Evolutionary conservation across 148 eudicot species (phyloP).

Genomic region (Rheum nobile): DNA sequence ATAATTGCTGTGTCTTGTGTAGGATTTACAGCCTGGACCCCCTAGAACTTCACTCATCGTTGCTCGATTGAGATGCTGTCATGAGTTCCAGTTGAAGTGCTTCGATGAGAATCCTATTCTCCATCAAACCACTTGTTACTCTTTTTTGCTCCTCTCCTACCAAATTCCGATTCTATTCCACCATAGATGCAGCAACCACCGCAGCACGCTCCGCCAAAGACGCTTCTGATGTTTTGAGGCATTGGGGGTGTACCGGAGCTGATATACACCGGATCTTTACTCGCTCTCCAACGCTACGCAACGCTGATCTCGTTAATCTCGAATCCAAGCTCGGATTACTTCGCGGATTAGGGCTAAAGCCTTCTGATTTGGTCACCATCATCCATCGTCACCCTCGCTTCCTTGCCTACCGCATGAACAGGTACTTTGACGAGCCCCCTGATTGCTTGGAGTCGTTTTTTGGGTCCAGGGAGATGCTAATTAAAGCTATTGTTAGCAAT

Average conservation of each 20-base stretch:
- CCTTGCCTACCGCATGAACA: no score
- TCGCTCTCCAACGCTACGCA: conserved; percentile 41
- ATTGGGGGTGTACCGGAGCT: conserved; percentile 53
- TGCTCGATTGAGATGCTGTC: no score
- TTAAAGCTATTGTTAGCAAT: no score
- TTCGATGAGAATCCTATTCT: background rate
- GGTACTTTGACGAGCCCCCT: conserved; percentile 33
- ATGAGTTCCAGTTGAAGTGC: background rate
- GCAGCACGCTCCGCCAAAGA: background rate
- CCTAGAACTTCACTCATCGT: no score
- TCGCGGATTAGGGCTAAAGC: conserved; percentile 35
- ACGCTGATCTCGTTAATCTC: conserved; percentile 17
- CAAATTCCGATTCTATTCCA: background rate
- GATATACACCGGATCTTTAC: conserved; percentile 32
- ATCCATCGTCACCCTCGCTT: conserved; percentile 50
- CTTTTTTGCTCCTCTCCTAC: background rate
- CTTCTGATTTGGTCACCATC: conserved; percentile 39
- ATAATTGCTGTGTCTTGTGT: no score
- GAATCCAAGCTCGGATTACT: conserved; percentile 51
- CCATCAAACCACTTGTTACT: background rate
- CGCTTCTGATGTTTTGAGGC: conserved; percentile 32
- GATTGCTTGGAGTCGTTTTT: conserved; percentile 30
- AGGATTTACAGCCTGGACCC: no score
- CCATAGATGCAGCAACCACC: background rate
- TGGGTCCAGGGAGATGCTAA: no score